A percentile compares a stretch with the other conserved stretches of the same genome.
phyloP scores from a whole-genome alignment of 2,329 filamentous ascomycete genomes.

The Fusarium musae region DNA sequence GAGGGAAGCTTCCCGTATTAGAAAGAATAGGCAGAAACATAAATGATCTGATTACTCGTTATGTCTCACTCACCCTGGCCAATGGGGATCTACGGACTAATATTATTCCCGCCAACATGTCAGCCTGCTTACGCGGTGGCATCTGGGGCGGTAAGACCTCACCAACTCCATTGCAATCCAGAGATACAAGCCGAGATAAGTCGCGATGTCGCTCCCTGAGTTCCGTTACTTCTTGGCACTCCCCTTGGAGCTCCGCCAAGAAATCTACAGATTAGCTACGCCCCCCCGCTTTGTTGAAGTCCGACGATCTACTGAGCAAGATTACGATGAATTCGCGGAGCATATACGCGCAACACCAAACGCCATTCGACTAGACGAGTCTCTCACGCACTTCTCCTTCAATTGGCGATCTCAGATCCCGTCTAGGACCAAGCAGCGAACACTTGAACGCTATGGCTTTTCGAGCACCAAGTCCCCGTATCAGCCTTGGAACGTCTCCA shows the following conservation, averaged over 20 bases:
- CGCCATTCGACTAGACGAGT: neutral
- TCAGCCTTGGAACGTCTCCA: neutral
- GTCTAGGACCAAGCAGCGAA: fast-evolving
- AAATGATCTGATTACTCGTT: neutral
- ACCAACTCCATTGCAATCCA: neutral
- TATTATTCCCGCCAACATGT: neutral
- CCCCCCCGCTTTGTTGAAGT: neutral
- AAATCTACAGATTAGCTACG: neutral
- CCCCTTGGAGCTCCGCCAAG: neutral
- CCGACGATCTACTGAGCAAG: neutral
- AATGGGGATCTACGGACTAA: neutral
- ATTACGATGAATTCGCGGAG: neutral
- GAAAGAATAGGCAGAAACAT: neutral
- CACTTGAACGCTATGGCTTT: neutral
- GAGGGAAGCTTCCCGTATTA: slow-evolving; percentile 27
- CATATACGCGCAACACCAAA: neutral
- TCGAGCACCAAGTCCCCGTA: neutral
- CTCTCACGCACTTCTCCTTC: neutral
- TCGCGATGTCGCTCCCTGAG: neutral
- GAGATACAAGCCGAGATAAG: fast-evolving
- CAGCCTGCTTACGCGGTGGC: neutral
- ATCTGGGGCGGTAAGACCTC: neutral
- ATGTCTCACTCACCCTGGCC: neutral
- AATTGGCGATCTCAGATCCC: neutral
- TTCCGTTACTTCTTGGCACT: neutral